These are phyloP conservation scores for Chenopodium album DNA, from an alignment of 148 eudicot genomes.

Conservation along the genomic window DNA sequence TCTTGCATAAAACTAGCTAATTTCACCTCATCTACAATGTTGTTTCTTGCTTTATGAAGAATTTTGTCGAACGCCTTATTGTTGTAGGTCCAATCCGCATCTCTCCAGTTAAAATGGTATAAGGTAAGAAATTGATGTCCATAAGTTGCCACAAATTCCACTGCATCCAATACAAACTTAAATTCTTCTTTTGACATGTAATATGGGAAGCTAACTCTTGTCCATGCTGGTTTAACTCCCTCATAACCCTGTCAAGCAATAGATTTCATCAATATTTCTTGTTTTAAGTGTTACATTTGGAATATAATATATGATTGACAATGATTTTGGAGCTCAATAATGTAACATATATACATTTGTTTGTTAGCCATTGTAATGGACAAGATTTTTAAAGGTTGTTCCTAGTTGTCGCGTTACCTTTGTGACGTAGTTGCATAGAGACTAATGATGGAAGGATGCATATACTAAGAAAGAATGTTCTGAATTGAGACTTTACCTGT, in stretches of 20 bases:
- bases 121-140: constrained; percentile 37
- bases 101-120: constrained; percentile 41
- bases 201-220: constrained; percentile 44
- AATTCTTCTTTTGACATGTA: constrained; percentile 41
- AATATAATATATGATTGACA: too few species aligned
- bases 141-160: constrained; percentile 32
- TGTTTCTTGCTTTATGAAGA: neutral
- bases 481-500: constrained; percentile 29
- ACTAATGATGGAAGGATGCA: too few species aligned
- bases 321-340: too few species aligned
- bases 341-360: too few species aligned
- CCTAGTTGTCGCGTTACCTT: too few species aligned
- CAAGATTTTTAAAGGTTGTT: too few species aligned
- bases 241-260: constrained; percentile 34
- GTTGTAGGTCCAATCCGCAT: constrained; percentile 37
- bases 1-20: constrained; percentile 15
- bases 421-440: too few species aligned
- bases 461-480: too few species aligned
- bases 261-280: neutral
- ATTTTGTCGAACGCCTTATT: neutral
- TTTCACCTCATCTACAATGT: neutral
- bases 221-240: constrained; percentile 53
- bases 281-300: too few species aligned
- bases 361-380: too few species aligned
- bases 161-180: constrained; percentile 27